phyloP scores from a whole-genome alignment of 148 eudicot species.

The Bassia scoparia region DNA sequence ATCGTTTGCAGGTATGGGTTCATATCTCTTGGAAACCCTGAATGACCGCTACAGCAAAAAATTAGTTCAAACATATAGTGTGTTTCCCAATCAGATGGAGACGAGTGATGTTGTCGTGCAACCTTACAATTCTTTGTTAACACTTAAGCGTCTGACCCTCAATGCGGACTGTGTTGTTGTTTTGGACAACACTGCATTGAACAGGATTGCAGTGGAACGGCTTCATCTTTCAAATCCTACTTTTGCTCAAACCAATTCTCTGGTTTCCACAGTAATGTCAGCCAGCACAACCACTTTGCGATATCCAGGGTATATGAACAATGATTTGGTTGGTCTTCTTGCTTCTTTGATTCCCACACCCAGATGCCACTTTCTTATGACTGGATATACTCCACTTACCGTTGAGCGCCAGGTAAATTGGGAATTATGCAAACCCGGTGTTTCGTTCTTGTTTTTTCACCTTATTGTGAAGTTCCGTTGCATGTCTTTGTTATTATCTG shows the following conservation, averaged over 20 bases:
- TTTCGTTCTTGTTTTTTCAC: neutral
- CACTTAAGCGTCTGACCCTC: constrained; percentile 87
- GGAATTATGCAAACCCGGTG: neutral
- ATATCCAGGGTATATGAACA: constrained; percentile 99
- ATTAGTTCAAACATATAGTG: constrained; percentile 98
- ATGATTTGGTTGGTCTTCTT: constrained; percentile 98
- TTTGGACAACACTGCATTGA: constrained; percentile 95
- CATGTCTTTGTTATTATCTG: too few relatives aligned
- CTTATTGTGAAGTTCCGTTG: too few relatives aligned
- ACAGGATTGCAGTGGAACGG: constrained; percentile 96
- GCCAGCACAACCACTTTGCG: constrained; percentile 98
- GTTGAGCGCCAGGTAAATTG: constrained; percentile 91
- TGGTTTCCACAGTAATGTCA: constrained; percentile 98
- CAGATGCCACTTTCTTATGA: constrained; percentile 98
- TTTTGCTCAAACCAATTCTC: constrained; percentile 89
- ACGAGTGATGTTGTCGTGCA: constrained; percentile 98
- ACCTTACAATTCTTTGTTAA: constrained; percentile 94
- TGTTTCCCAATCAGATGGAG: constrained; percentile 95
- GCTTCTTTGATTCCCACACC: constrained; percentile 99
- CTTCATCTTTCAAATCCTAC: constrained; percentile 91
- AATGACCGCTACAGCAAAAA: constrained; percentile 99
- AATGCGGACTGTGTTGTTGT: constrained; percentile 99
- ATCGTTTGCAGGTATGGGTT: constrained; percentile 83
- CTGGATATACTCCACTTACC: constrained; percentile 98
- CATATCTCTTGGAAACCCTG: constrained; percentile 88